Evolutionary conservation across 257 asterid species (phyloP).

Genomic region (Linderniella brevidens): DNA sequence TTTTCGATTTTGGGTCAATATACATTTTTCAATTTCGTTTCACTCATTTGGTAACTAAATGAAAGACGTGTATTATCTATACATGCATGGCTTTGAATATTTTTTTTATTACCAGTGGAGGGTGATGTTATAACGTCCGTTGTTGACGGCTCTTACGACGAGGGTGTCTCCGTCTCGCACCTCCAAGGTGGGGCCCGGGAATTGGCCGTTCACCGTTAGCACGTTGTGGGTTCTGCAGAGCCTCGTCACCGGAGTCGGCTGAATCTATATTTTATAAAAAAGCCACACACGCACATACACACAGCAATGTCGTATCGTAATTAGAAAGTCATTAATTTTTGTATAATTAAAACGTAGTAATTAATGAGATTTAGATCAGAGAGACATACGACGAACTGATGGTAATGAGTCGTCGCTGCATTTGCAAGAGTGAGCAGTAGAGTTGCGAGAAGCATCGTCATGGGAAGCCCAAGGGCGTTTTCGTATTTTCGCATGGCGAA

Average conservation of each 20-base stretch:
- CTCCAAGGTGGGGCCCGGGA: constrained; percentile 50
- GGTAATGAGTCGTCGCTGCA: constrained; percentile 37
- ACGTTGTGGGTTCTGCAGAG: constrained; percentile 41
- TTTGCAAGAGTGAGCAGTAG: constrained; percentile 16
- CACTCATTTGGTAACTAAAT: too few relatives aligned
- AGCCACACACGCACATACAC: too few relatives aligned
- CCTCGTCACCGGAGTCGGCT: constrained; percentile 33
- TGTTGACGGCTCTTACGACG: constrained; percentile 35
- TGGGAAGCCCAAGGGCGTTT: not conserved
- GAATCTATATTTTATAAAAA: constrained; percentile 30
- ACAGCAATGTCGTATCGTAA: not conserved
- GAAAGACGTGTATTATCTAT: too few relatives aligned
- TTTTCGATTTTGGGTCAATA: too few relatives aligned
- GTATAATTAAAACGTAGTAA: not conserved
- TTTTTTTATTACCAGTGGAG: constrained; percentile 59
- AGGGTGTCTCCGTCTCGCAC: constrained; percentile 47
- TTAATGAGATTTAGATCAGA: not conserved
- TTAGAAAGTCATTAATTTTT: not conserved
- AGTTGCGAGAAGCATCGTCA: constrained; percentile 15
- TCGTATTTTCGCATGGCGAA: too few relatives aligned
- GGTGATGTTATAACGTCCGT: constrained; percentile 45
- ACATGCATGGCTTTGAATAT: not conserved
- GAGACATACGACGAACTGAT: constrained; percentile 30
- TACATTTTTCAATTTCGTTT: too few relatives aligned
- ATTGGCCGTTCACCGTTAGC: constrained; percentile 54